These are phyloP conservation scores for Cynara cardunculus DNA, from an alignment of 129 eudicot species.

Conservation along the genomic window DNA sequence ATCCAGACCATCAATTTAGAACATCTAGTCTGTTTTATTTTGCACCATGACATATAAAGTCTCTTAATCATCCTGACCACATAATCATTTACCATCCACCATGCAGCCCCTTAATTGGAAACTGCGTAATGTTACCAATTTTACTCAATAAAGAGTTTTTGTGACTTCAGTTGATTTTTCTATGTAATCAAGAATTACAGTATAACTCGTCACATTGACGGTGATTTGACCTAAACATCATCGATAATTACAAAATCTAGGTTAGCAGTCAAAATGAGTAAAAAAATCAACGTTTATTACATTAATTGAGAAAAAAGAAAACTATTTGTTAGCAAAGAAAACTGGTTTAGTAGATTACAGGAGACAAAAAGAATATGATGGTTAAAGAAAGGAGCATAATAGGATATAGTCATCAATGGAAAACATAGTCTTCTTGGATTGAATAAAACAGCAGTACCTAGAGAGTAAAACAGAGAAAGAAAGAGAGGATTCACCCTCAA, in stretches of 20 bases:
- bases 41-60: too few relatives aligned
- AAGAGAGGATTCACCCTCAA: conserved; percentile 18
- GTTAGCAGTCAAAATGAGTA: not conserved
- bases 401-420: not conserved
- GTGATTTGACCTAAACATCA: not conserved
- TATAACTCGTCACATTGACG: not conserved
- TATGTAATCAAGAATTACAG: not conserved
- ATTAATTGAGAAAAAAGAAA: too few relatives aligned
- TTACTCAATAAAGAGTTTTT: too few relatives aligned
- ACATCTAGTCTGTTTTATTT: too few relatives aligned
- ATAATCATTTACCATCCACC: too few relatives aligned
- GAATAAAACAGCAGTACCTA: conserved; percentile 21
- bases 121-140: too few relatives aligned
- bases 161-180: not conserved
- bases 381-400: not conserved
- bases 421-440: conserved; percentile 19
- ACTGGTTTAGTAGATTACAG: not conserved
- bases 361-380: not conserved
- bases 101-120: too few relatives aligned
- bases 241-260: too few relatives aligned
- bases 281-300: not conserved
- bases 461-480: conserved; percentile 12
- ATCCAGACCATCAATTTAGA: too few relatives aligned
- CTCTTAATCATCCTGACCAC: too few relatives aligned
- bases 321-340: not conserved